Evolutionary conservation across 371 early-diverging fungal species (phyloP), one percentile per base, ranked within the genome.

Genomic region (Mucor sp.): DNA sequence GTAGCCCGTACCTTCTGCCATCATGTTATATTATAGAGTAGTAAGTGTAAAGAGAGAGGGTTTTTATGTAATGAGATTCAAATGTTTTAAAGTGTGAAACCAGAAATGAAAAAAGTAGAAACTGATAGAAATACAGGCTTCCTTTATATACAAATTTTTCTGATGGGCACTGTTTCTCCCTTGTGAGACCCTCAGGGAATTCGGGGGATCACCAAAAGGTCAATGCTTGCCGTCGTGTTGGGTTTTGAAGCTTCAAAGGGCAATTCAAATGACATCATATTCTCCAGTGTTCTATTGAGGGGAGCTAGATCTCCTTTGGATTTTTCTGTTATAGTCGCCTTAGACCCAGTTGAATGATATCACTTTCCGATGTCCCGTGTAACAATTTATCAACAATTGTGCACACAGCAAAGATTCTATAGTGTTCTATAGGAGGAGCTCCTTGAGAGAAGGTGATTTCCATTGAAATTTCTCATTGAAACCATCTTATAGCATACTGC

Each of bases 1-100:
- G 21, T 6, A 8, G 27, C 6, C 23, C 21, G 55, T 64, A 71
- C 67, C 67, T 47, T 71, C 65, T 39, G 60, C 60, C 64, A 71
- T 67, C 27, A 43, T 62, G 43, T 39, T 61, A 33, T 28, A 12
- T 48, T 27, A 21, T 50, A 23, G 53, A 50, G 23, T 11, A 19
- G 12, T 53, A 15, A 27, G 25, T 41, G 15, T 41, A 21, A 53
- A 50, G 53, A 27, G 27, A 53, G 33, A 12, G 53, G 11, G 25
- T 11, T 15, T 27, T 53, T 9, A 19, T 47, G 21, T 1, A 3
- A 14, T 53, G 12, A 14, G 15, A 53, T 53, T 41, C 17, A 41
- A 41, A 41, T 17, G 41, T 41, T 0, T 41, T 17, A 17, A 17
- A 41, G 41, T 41, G 41, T 17, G 41, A 17, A 41, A 17, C 41